phyloP scores from a whole-genome alignment of 169 alveolate species.

The Miamiensis avidus region DNA sequence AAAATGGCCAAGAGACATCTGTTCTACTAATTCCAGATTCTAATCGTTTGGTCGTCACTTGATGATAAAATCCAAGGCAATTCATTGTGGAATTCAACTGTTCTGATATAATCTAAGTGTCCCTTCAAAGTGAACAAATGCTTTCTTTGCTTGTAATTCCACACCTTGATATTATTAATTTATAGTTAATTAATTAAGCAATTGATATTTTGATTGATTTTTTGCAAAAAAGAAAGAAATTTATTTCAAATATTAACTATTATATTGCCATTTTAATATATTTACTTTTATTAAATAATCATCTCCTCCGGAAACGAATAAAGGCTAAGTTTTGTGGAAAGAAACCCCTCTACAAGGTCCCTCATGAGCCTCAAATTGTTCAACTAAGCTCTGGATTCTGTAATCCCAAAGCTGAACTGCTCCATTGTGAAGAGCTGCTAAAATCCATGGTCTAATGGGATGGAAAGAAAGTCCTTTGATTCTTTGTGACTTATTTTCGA shows the following conservation, averaged over 20 bases:
- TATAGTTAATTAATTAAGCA: no score
- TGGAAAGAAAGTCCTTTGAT: constrained; percentile 96
- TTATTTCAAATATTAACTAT: no score
- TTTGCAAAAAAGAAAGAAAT: no score
- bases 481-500: constrained; percentile 94
- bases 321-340: constrained; percentile 95
- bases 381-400: constrained; percentile 78
- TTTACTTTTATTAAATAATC: constrained; percentile 91
- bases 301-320: constrained; percentile 97
- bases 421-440: constrained; percentile 94
- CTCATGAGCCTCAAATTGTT: constrained; percentile 92
- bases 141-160: constrained; percentile 92
- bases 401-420: constrained; percentile 94
- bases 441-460: constrained; percentile 95
- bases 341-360: constrained; percentile 96
- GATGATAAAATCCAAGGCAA: constrained; percentile 96
- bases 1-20: constrained; percentile 87
- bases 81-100: constrained; percentile 94
- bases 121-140: constrained; percentile 94
- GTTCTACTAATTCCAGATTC: constrained; percentile 98
- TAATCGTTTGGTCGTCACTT: constrained; percentile 96
- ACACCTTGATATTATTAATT: constrained; percentile 35
- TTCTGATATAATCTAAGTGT: constrained; percentile 96
- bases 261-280: no score
- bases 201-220: no score